Percentiles rank a stretch among this genome's conserved stretches.
These are phyloP conservation scores for Ceratorhiza oryzae-sativae DNA, from an alignment of 1,284 basidiomycete genomes.

Conservation along the genomic window DNA sequence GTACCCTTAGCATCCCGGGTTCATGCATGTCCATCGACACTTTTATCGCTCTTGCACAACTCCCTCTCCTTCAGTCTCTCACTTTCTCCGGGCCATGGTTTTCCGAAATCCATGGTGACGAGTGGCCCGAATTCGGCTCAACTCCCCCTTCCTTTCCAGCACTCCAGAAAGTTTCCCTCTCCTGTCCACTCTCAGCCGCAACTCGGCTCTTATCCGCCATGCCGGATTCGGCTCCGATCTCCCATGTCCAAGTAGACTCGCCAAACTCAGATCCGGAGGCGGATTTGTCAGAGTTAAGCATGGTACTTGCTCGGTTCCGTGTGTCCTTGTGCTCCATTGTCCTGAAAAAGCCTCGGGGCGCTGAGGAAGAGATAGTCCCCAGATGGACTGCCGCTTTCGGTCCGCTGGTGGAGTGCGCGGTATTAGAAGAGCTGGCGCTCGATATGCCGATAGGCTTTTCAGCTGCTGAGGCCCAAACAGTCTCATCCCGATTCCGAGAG, in stretches of 20 bases:
- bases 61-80: conserved; percentile 14
- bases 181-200: conserved; percentile 1
- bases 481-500: background rate
- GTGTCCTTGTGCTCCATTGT: background rate
- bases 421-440: background rate
- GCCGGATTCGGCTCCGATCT: background rate
- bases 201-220: background rate
- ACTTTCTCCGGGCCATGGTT: conserved; percentile 8
- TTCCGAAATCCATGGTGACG: conserved; percentile 21
- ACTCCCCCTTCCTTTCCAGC: background rate
- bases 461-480: background rate
- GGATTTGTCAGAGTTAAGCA: conserved; percentile 11
- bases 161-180: background rate
- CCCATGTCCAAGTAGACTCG: background rate
- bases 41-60: background rate
- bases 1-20: conserved; percentile 1
- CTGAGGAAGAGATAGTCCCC: background rate
- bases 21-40: conserved; percentile 31
- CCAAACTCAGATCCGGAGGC: background rate
- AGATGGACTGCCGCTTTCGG: background rate
- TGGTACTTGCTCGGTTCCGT: conserved; percentile 18
- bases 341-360: background rate
- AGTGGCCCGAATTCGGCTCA: conserved; percentile 9
- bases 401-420: background rate
- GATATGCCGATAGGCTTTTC: background rate